Conservation (phyloP, 306 rosid genomes). For the Bauhinia variegata region DNA sequence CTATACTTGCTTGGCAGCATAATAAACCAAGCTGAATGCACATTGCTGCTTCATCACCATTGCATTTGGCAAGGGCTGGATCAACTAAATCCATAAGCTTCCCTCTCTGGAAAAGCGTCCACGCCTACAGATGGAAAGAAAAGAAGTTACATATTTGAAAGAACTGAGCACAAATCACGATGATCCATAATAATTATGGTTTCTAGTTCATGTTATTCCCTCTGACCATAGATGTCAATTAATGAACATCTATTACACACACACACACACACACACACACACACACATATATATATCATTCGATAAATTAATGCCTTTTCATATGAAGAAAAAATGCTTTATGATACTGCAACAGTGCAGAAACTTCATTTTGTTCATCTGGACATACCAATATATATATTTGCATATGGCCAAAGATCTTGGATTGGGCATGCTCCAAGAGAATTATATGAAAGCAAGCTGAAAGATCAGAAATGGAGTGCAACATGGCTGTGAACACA, state of each 20-base stretch:
- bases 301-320: not conserved
- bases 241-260: not conserved
- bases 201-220: slow-evolving; percentile 5
- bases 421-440: not conserved
- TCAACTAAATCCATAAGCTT: slow-evolving; percentile 65
- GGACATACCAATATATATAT: not conserved
- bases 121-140: slow-evolving; percentile 57
- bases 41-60: slow-evolving; percentile 82
- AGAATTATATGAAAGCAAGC: not conserved
- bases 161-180: slow-evolving; percentile 16
- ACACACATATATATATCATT: not conserved
- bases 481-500: not conserved
- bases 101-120: slow-evolving; percentile 75
- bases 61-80: slow-evolving; percentile 52
- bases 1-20: slow-evolving; percentile 70
- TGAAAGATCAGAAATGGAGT: slow-evolving; percentile 8
- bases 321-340: slow-evolving; percentile 10
- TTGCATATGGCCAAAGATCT: slow-evolving; percentile 1
- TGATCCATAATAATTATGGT: not conserved
- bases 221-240: not conserved
- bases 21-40: slow-evolving; percentile 83
- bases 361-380: not conserved
- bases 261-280: too few species aligned
- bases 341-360: slow-evolving; percentile 1
- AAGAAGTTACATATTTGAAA: not conserved